Base-by-base conservation (phyloP, 2,329 filamentous ascomycete species). In the Ascocoryne sarcoides region DNA sequence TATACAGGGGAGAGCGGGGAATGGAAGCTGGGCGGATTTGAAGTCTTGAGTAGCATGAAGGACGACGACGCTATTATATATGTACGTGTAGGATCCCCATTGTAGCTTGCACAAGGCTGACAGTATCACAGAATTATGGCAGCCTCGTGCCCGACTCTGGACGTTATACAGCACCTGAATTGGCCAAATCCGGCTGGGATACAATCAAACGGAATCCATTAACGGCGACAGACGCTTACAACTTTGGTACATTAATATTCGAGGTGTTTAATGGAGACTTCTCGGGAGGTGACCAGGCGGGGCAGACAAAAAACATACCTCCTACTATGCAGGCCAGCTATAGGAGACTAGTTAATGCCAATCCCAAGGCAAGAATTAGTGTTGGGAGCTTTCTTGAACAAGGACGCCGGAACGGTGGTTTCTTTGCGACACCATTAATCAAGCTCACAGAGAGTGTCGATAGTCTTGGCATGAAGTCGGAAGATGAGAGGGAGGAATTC, bases 1-100 rank as follows among this genome's bases (percentile, higher is more conserved):
- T 98, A 89, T 62, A 92, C 86, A 3, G 88, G 87, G 45, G 90
- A 96, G 59, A 95, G 92, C 57, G 92, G 92, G 43, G 92, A 98
- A 65, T 98, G 92, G 92, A 96, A 93, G 58, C 68, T 98, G 2
- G 89, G 84, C 15, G 92, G 92, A 1, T 94, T 98, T 52, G 92
- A 98, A 51, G 75, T 95, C 4, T 63, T 96, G 44, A 96, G 89
- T 64, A 95, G 84, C 28, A 81, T 96, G 65, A 96, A 95, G 56
- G 92, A 96, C 42, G 89, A 96, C 46, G 87, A 96, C 53, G 87
- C 89, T 8, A 71, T 94, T 35, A 89, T 98, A 57, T 95, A 93
- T 59, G 82, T 86, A 47, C 23, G 51, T 39, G 44, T 15, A 10
- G 10, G 9, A 5, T 20, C n/a, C 16, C 31, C 9, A 3, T 5